Base-by-base conservation (phyloP, 1,284 basidiomycete species). In the Leccinum griseonigrum region DNA sequence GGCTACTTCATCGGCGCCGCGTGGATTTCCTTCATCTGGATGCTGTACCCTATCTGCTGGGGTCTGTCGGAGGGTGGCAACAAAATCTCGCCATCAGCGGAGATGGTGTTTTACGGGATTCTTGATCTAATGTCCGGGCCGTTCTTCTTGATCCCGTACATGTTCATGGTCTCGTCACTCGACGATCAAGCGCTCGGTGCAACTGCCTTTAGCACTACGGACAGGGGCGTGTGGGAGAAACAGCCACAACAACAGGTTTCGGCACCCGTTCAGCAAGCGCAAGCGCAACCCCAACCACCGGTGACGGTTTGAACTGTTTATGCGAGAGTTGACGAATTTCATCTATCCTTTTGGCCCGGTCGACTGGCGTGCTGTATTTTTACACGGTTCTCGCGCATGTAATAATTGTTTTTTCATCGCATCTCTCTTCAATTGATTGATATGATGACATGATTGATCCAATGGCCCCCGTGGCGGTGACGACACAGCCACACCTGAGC, bases 31-130 rank as follows among this genome's bases (percentile, higher is more conserved):
- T 77, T 83, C 71, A 74, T 85, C 58, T 81, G 81, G 79, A 62
- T 83, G 62, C 68, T 85, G 43, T 86, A 86, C 73, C 79, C 79
- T 13, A 75, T 80, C 57, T 72, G 70, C 18, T 83, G 82, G 81
- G 81, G 76, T 43, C 71, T 80, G 18, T 74, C 76, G 6, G 83
- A 84, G 61, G 82, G 82, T 9, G 72, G 76, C 9, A 81, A 85
- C 69, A 74, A 71, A 48, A 83, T 84, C 66, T 69, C 73, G 0
- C 76, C 79, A 29, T 75, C 77, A 32, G 73, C 73, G 61, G 81
- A 79, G 69, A 79, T 80, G 78, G 73, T 83, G 61, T 86, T 83
- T 75, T 87, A 86, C 72, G 85, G 85, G 62, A 74, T 85, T 62
- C 77, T 88, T 60, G 86, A 88, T 67, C 58, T 87, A 14, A 60